Evolutionary conservation across 2,329 filamentous ascomycete species (phyloP).

Genomic region (Diplodia sapinea): DNA sequence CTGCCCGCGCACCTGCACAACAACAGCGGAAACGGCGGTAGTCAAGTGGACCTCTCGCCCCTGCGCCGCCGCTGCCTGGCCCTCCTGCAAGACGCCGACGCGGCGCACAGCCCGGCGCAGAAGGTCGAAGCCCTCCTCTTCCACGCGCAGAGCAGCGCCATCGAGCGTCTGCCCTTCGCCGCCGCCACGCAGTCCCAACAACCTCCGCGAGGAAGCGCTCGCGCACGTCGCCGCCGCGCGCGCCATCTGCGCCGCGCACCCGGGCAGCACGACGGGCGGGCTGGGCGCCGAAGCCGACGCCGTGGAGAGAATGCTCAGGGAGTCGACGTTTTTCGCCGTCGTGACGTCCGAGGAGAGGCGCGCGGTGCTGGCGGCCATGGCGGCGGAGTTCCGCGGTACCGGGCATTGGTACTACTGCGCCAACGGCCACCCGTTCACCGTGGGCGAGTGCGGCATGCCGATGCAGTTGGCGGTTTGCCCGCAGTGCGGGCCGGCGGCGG

Average conservation of each 20-base stretch:
- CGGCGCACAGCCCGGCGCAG: slow-evolving; percentile 49
- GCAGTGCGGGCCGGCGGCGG: slow-evolving; percentile 64
- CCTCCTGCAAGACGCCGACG: slow-evolving; percentile 50
- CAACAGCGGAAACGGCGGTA: too few relatives aligned
- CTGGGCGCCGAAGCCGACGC: slow-evolving; percentile 50
- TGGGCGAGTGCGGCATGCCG: slow-evolving; percentile 71
- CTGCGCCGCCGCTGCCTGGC: slow-evolving; percentile 45
- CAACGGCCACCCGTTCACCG: slow-evolving; percentile 65
- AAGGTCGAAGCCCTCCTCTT: slow-evolving; percentile 60
- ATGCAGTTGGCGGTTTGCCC: slow-evolving; percentile 68
- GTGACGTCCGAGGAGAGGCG: slow-evolving; percentile 32
- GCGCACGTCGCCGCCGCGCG: not conserved
- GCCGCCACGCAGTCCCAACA: not conserved
- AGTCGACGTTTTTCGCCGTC: slow-evolving; percentile 1
- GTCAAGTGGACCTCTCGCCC: too few relatives aligned
- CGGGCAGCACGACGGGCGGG: slow-evolving; percentile 33
- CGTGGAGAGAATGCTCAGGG: slow-evolving; percentile 45
- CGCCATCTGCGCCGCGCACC: not conserved
- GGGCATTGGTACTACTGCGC: slow-evolving; percentile 68
- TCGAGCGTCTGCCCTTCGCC: slow-evolving; percentile 44
- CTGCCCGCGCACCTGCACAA: not conserved
- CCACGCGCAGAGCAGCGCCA: slow-evolving; percentile 55
- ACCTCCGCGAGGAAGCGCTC: slow-evolving; percentile 33
- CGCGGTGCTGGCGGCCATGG: slow-evolving; percentile 49
- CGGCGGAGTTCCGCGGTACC: slow-evolving; percentile 49